These are phyloP conservation scores for Pochonia chlamydosporia DNA, from an alignment of 2,329 filamentous ascomycete species.

Conservation along the genomic window DNA sequence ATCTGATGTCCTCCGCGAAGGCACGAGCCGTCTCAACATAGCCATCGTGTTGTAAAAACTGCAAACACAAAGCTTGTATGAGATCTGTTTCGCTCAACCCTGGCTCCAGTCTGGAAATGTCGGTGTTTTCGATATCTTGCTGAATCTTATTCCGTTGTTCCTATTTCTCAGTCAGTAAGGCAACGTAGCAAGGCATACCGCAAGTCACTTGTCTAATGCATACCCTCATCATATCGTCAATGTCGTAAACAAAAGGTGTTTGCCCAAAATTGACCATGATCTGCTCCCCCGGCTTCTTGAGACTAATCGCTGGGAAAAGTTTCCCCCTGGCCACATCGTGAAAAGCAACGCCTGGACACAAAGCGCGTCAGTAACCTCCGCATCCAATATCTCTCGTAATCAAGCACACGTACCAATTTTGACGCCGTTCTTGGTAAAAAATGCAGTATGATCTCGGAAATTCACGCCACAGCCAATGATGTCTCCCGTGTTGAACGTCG, in stretches of 20 bases:
- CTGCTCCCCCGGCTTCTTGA: constrained; percentile 59
- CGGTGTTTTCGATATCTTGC: constrained; percentile 51
- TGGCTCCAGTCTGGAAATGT: constrained; percentile 56
- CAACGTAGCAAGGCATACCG: neutral
- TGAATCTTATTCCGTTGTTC: constrained; percentile 55
- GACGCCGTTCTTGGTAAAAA: constrained; percentile 62
- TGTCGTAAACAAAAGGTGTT: constrained; percentile 82
- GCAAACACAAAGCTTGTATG: constrained; percentile 73
- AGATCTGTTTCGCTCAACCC: constrained; percentile 68
- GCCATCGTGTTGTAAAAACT: constrained; percentile 91
- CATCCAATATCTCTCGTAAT: neutral
- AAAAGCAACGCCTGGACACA: constrained; percentile 59
- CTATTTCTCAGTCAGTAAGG: constrained; percentile 30
- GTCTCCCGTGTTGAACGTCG: constrained; percentile 49
- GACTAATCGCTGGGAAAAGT: constrained; percentile 61
- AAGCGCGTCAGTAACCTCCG: neutral
- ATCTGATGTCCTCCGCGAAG: constrained; percentile 75
- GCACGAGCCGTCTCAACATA: constrained; percentile 89
- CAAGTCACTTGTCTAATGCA: constrained; percentile 31
- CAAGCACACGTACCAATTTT: constrained; percentile 39
- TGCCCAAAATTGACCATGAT: constrained; percentile 62
- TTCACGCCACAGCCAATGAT: constrained; percentile 62
- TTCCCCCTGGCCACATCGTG: constrained; percentile 56
- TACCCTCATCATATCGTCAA: constrained; percentile 80
- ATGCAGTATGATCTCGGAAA: constrained; percentile 57